Evolutionary conservation across 2,329 filamentous ascomycete species (phyloP).

Genomic region (Apiospora koreana): DNA sequence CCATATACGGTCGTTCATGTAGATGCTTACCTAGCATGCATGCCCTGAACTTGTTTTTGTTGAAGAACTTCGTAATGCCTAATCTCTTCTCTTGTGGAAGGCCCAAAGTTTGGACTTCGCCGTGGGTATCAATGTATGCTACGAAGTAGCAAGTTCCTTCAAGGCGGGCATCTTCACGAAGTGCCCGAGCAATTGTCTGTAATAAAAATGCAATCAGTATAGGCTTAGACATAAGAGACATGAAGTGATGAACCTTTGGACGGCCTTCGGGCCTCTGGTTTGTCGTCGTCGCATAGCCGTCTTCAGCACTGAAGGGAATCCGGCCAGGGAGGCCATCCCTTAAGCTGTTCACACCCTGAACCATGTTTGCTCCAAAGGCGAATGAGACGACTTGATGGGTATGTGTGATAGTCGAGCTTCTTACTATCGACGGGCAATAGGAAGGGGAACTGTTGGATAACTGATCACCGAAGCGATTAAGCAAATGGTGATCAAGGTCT

Average conservation of each 20-base stretch:
- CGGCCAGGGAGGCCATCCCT: constrained; percentile 1
- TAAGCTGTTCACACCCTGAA: not conserved
- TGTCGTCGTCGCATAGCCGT: not conserved
- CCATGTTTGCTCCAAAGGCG: not conserved
- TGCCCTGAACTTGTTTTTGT: constrained; percentile 40
- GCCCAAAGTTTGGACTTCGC: constrained; percentile 37
- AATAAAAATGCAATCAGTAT: not conserved
- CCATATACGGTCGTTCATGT: too few species aligned
- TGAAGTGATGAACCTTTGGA: not conserved
- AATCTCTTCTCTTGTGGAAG: constrained; percentile 31
- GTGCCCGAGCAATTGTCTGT: constrained; percentile 52
- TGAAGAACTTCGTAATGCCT: constrained; percentile 46
- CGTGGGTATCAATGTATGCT: constrained; percentile 31
- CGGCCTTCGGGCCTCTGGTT: not conserved
- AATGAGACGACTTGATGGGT: not conserved
- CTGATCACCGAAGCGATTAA: not conserved
- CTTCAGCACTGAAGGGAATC: constrained; percentile 7
- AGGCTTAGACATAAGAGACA: not conserved
- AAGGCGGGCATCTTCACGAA: constrained; percentile 54
- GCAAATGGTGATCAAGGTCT: not conserved
- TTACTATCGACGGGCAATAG: not conserved
- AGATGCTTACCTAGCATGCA: not conserved
- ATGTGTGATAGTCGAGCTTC: not conserved
- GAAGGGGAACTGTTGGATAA: not conserved
- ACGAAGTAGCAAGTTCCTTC: constrained; percentile 54